phyloP scores from a whole-genome alignment of 1,139 yeast genomes.

The Pichiaceae sp. region DNA sequence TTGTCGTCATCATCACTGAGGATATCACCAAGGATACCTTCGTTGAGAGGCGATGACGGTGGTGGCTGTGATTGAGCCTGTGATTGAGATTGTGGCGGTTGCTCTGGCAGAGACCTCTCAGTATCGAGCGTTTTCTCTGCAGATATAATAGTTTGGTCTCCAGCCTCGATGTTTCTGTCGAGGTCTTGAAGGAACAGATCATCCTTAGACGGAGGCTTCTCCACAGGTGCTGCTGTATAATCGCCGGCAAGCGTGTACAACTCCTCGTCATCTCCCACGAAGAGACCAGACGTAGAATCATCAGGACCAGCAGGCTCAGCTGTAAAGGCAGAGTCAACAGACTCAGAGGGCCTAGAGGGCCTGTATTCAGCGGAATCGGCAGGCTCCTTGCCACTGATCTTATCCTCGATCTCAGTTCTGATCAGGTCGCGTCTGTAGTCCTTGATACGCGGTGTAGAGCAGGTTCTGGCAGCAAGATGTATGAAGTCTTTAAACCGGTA shows the following conservation, averaged over 20 bases:
- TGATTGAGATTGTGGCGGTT: neutral
- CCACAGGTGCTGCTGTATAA: neutral
- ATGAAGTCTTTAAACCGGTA: constrained; percentile 21
- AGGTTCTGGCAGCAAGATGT: constrained; percentile 15
- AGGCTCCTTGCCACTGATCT: neutral
- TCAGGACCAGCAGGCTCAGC: neutral
- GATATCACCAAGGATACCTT: neutral
- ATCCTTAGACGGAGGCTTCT: constrained; percentile 2
- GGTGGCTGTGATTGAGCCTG: neutral
- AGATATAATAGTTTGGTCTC: neutral
- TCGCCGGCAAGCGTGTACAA: constrained; percentile 1
- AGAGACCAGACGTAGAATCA: constrained; percentile 3
- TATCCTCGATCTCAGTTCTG: constrained; percentile 13
- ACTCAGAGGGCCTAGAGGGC: neutral
- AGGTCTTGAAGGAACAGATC: constrained; percentile 2
- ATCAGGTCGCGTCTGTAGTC: constrained; percentile 10
- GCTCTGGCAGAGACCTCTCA: neutral
- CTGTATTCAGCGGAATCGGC: neutral
- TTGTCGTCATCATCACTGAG: constrained; percentile 1
- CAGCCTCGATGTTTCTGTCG: neutral
- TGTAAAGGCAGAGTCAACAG: neutral
- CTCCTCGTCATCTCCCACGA: constrained; percentile 8
- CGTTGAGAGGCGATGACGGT: neutral
- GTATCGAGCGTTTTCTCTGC: neutral
- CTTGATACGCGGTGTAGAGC: constrained; percentile 10